Evolutionary conservation across 169 alveolate genomes (phyloP).

Genomic region (Fabrea salina): DNA sequence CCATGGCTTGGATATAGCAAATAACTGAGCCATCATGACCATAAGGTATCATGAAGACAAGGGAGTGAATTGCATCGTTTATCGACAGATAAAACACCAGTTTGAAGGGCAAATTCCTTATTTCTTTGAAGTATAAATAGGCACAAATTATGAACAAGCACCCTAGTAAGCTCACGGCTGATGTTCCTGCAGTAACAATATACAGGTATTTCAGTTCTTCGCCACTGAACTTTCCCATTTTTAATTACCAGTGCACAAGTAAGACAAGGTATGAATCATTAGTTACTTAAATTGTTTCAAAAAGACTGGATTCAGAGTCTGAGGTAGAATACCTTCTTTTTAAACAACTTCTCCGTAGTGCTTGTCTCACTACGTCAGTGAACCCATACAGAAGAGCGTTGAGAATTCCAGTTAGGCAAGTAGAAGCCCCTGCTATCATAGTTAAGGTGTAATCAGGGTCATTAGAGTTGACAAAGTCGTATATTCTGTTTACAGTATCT

Average conservation of each 20-base stretch:
- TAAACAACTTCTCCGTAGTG: no score
- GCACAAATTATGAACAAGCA: slow-evolving; percentile 1
- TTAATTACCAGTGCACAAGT: no score
- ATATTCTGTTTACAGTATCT: slow-evolving; percentile 2
- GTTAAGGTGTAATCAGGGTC: background rate
- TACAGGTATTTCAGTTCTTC: background rate
- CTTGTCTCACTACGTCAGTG: background rate
- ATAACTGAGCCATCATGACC: background rate
- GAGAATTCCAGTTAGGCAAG: background rate
- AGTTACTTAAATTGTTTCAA: no score
- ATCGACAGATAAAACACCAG: background rate
- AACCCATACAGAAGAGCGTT: slow-evolving; percentile 3
- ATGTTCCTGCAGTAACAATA: background rate
- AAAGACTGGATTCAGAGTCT: no score
- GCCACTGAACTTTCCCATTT: no score
- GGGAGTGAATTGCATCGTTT: background rate
- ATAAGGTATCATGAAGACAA: background rate
- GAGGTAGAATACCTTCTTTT: no score
- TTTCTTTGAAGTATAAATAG: slow-evolving; percentile 3
- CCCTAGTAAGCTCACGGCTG: background rate
- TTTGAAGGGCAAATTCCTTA: slow-evolving; percentile 11
- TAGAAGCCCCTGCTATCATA: background rate
- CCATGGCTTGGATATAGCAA: slow-evolving; percentile 21
- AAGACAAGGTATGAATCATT: no score
- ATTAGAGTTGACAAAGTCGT: background rate